Conservation (phyloP, 139 green algal species). For the Choricystis sp. region DNA sequence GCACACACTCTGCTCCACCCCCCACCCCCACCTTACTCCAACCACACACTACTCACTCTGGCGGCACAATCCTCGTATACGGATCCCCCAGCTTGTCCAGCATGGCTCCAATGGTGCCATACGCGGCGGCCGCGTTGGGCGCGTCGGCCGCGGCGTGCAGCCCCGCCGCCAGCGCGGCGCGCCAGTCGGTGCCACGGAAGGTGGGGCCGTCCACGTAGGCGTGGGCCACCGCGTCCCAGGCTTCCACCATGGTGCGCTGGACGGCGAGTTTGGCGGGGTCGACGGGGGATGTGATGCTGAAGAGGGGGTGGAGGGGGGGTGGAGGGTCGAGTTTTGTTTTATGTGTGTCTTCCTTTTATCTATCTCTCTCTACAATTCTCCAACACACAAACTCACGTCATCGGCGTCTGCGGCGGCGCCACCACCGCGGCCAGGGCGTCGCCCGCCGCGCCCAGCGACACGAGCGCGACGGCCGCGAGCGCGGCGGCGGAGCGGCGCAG, state of each 20-base stretch:
- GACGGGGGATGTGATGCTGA: too few relatives aligned
- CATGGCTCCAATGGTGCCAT: constrained; percentile 41
- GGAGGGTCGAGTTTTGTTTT: too few relatives aligned
- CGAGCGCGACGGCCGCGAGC: not conserved
- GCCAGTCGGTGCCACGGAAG: constrained; percentile 44
- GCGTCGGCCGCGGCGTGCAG: constrained; percentile 3
- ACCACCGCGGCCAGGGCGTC: not conserved
- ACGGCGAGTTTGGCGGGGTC: constrained; percentile 45
- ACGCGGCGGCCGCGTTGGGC: constrained; percentile 14
- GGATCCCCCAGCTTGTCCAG: constrained; percentile 77
- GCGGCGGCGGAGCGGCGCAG: not conserved
- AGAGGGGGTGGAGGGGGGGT: too few relatives aligned
- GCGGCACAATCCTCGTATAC: constrained; percentile 71
- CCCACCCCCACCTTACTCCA: too few relatives aligned
- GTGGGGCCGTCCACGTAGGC: constrained; percentile 50
- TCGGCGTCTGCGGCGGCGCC: too few relatives aligned
- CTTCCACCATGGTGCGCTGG: constrained; percentile 65
- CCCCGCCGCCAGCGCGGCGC: constrained; percentile 4
- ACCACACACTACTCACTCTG: constrained; percentile 43
- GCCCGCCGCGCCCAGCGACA: not conserved
- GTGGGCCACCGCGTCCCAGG: constrained; percentile 61
- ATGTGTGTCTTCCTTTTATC: too few relatives aligned
- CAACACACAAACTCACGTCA: too few relatives aligned
- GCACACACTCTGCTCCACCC: too few relatives aligned
- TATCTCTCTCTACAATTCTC: too few relatives aligned